Evolutionary conservation across 495 filamentous ascomycete species (phyloP).

Genomic region (Aspergillus sclerotiicarbonarius): DNA sequence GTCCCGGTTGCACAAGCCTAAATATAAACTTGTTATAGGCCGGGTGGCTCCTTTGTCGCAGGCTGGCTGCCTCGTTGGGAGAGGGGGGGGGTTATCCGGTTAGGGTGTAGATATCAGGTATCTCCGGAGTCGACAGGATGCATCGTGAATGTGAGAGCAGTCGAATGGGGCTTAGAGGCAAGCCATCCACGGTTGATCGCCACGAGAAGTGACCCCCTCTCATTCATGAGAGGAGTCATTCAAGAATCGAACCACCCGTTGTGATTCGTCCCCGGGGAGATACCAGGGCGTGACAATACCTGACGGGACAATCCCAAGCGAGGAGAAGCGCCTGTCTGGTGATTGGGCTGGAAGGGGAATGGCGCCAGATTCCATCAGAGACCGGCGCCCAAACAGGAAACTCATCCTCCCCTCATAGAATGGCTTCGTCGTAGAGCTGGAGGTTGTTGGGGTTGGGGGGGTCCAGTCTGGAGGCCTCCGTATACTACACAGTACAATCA

Average conservation of each 20-base stretch:
- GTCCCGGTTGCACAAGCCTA: slow-evolving; percentile 11
- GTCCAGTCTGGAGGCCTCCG: not conserved
- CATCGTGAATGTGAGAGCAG: not conserved
- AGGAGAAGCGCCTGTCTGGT: slow-evolving; percentile 21
- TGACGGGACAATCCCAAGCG: slow-evolving; percentile 13
- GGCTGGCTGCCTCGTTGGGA: not conserved
- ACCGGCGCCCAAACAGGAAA: slow-evolving; percentile 9
- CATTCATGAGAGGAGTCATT: not conserved
- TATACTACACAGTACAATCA: not conserved
- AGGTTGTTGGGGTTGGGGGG: too few species aligned
- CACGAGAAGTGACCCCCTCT: not conserved
- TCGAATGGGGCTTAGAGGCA: not conserved
- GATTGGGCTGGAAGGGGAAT: slow-evolving; percentile 22
- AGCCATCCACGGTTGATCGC: slow-evolving; percentile 2
- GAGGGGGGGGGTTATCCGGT: not conserved
- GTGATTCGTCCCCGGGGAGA: not conserved
- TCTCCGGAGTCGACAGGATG: too few species aligned
- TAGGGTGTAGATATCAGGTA: too few species aligned
- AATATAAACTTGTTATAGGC: slow-evolving; percentile 13
- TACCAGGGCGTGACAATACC: slow-evolving; percentile 13
- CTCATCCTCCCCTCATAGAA: too few species aligned
- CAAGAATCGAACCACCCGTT: too few species aligned
- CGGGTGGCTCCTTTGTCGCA: not conserved
- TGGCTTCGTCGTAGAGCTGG: not conserved
- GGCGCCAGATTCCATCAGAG: slow-evolving; percentile 12